Percentiles rank a stretch among this genome's conserved stretches.
phyloP scores from a whole-genome alignment of 306 rosid species.

The Malus orientalis region DNA sequence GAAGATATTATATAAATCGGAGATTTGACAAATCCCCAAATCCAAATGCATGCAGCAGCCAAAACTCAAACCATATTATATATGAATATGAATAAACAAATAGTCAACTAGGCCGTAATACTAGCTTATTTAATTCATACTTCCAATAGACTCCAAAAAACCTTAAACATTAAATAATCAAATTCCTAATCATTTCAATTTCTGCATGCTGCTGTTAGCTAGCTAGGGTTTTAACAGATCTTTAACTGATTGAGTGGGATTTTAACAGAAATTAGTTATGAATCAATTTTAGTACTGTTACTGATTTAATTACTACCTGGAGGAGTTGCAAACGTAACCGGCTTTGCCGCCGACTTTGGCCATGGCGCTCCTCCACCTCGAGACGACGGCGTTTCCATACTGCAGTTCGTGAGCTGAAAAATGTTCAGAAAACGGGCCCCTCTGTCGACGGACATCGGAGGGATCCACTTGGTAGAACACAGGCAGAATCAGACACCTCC shows the following conservation, averaged over 20 bases:
- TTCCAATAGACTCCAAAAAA: background rate
- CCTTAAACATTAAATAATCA: background rate
- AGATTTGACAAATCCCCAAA: too few relatives aligned
- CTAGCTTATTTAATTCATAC: background rate
- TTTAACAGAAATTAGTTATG: background rate
- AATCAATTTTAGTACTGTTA: too few relatives aligned
- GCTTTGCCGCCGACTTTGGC: too few relatives aligned
- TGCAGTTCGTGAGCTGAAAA: too few relatives aligned
- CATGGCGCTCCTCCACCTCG: too few relatives aligned
- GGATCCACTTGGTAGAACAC: too few relatives aligned
- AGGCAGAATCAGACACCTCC: slow-evolving; percentile 21
- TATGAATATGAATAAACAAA: too few relatives aligned
- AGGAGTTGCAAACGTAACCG: too few relatives aligned
- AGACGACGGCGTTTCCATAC: too few relatives aligned
- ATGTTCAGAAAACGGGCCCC: slow-evolving; percentile 26
- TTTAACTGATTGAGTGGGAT: background rate
- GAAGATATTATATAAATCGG: too few relatives aligned
- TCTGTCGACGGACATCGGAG: slow-evolving; percentile 15
- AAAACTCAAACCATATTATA: background rate
- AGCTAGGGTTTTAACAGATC: background rate
- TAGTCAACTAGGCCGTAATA: background rate
- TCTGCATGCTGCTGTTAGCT: background rate
- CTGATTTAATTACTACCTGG: too few relatives aligned
- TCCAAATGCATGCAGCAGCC: too few relatives aligned
- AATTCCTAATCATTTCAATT: background rate